A percentile compares a stretch with the other conserved stretches of the same genome.
These are phyloP conservation scores for Pulveroboletus ravenelii DNA, from an alignment of 768 basidiomycete species.

Conservation along the genomic window DNA sequence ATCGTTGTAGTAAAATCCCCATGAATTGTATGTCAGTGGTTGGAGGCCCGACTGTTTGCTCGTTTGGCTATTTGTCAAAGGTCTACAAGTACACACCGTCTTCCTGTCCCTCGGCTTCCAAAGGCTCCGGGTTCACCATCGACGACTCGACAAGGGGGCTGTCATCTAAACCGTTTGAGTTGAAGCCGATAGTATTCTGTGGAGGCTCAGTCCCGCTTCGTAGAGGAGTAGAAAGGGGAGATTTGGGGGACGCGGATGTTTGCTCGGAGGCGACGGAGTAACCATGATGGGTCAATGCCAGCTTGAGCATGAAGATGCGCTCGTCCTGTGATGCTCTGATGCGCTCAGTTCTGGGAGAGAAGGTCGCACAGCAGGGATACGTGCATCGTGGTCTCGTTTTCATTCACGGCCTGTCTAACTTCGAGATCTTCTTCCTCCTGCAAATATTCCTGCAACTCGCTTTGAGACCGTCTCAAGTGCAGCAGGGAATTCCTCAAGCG, in stretches of 20 bases:
- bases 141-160: not conserved
- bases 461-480: slow-evolving; percentile 61
- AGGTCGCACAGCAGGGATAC: slow-evolving; percentile 31
- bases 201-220: not conserved
- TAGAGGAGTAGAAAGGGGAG: not conserved
- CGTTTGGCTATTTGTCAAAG: not conserved
- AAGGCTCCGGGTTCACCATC: not conserved
- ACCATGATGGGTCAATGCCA: slow-evolving; percentile 63
- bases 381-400: slow-evolving; percentile 70
- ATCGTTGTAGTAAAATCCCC: not conserved
- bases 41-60: no score
- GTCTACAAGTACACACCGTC: slow-evolving; percentile 28
- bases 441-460: slow-evolving; percentile 46
- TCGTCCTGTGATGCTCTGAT: slow-evolving; percentile 75
- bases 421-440: slow-evolving; percentile 48
- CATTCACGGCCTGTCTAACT: slow-evolving; percentile 53
- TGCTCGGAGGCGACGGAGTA: slow-evolving; percentile 34
- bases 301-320: slow-evolving; percentile 61
- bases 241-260: not conserved
- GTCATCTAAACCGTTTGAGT: slow-evolving; percentile 16
- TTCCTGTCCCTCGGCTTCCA: slow-evolving; percentile 4
- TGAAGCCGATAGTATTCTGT: slow-evolving; percentile 3
- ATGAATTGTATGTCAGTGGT: not conserved
- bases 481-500: slow-evolving; percentile 68
- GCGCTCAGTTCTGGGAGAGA: slow-evolving; percentile 11